Conservation (phyloP, 129 eudicot species). For the Flaveria ramosissima region DNA sequence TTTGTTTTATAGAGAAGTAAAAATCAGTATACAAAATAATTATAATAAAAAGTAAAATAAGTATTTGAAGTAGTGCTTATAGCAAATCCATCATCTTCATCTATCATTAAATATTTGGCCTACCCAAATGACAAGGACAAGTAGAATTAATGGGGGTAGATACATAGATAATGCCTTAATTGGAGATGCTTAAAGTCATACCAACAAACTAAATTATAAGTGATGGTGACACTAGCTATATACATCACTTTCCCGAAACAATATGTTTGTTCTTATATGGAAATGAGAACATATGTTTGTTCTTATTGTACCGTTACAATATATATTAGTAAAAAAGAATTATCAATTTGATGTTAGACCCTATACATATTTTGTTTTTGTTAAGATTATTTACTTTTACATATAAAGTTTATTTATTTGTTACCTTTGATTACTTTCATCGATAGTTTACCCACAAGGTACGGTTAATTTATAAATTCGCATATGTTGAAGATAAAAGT, state of each 20-base stretch:
- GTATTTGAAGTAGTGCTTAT: not conserved
- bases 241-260: not conserved
- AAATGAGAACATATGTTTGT: not conserved
- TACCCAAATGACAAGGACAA: not conserved
- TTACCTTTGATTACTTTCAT: no score
- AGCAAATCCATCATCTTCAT: not conserved
- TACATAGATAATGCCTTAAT: not conserved
- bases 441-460: no score
- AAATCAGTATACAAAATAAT: not conserved
- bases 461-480: no score
- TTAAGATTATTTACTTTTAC: no score
- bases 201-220: slow-evolving; percentile 8
- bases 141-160: not conserved
- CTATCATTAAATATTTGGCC: not conserved
- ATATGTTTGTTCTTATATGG: slow-evolving; percentile 1
- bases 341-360: not conserved
- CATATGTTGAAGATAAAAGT: no score
- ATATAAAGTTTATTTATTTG: no score
- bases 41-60: not conserved
- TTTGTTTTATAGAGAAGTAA: not conserved
- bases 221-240: not conserved
- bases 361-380: not conserved
- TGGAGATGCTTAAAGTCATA: slow-evolving; percentile 9
- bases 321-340: not conserved
- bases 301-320: not conserved